Evolutionary conservation across 2,329 filamentous ascomycete species (phyloP), one percentile per base, ranked within the genome.

Genomic region (Claviceps capensis): DNA sequence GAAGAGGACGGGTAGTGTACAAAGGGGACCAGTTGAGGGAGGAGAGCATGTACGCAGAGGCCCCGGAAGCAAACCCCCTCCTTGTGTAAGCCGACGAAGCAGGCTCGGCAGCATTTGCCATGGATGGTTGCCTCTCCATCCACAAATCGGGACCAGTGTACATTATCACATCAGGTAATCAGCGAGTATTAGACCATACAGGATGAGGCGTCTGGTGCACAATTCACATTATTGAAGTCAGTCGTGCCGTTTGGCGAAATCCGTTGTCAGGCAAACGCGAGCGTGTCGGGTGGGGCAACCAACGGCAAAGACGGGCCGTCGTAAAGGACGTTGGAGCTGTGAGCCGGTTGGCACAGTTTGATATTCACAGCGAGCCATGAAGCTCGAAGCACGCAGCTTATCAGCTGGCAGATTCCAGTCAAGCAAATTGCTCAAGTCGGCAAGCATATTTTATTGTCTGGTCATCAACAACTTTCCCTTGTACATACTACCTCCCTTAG

Each of bases 111-210:
- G 48, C 36, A 47, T 50, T 50, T 51, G 40, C 54, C 53, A 57
- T 56, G 55, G 54, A 73, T 67, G 67, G 73, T 34, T 76, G 6
- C 38, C 72, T 74, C 74, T 75, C 71, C 73, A 74, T 23, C 74
- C 67, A 64, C 70, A 66, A 69, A 65, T 63, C 30, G 1, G 30
- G 30, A 34, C 66, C 52, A 68, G 62, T 77, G 72, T 76, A 77
- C 68, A 74, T 67, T 75, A 74, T 68, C 74, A 75, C 65, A 67
- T 63, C 62, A 60, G 66, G 65, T 61, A 66, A 49, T 62, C 64
- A 66, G 66, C 67, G 67, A 69, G 67, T 68, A 71, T 70, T 73
- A 73, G 70, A 73, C 69, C 65, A 66, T 59, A 61, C 57, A 61
- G 60, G 64, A 54, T 58, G 59, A 56, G 65, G 65, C 64, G 64